Evolutionary conservation across 148 eudicot genomes (phyloP), one percentile per base, ranked within the genome.

Genomic region (Rhododendron simsii): DNA sequence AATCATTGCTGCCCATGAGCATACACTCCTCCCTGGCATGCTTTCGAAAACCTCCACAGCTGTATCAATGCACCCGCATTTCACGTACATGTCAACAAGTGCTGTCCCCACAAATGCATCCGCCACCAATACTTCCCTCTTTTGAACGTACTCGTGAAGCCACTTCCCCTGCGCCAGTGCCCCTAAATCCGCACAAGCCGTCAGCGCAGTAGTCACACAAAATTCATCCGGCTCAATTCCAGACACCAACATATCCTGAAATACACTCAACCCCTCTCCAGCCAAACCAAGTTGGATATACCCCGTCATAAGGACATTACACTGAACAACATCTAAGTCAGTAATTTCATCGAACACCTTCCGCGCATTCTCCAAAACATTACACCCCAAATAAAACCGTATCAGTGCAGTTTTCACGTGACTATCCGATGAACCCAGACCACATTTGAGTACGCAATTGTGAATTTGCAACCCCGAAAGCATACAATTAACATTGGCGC

Each of bases 1-100:
- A 71, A 71, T 71, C 76, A 71, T 71, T 30, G 76, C 76, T 30
- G 76, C 39, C 76, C 76, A 71, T 71, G 76, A 71, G 39, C 76
- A 71, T 14, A 30, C 39, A 71, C 76, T 71, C 39, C 76, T 30
- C 37, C 33, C 15, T n/a, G 76, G 76, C 76, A 71, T 71, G 6
- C 76, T 71, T 13, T 30, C 76, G 37, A 71, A 71, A 71, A 71
- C 76, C 76, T 71, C 76, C 76, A 30, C 76, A 30, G 76, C 76
- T 16, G 1, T 30, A 14, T 71, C 21, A 71, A 71, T 71, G 76
- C 76, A 71, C 76, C 76, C 76, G 2, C 76, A 71, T 71, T 71
- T 71, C 20, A 71, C 76, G 7, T 71, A 71, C 76, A 71, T 71
- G 20, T 71, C 39, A 71, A 71, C 76, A 14, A 71, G 76, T 8